Evolutionary conservation across 805 yeast genomes (phyloP).

Genomic region (Alloascoidea africana): DNA sequence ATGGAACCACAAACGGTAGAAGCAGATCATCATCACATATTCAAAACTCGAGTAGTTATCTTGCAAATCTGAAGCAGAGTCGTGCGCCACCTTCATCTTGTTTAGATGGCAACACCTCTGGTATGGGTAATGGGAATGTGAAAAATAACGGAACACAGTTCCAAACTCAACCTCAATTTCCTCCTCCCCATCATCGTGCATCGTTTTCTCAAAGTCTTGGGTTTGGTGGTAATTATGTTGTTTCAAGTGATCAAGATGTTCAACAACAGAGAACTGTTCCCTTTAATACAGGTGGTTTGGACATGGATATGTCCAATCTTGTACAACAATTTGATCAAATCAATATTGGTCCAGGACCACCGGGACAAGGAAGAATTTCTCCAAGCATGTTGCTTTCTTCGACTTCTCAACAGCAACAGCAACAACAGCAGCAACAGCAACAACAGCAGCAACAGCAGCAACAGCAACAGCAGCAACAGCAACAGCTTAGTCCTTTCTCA

Average conservation of each 20-base stretch:
- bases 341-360: neutral
- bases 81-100: too few species aligned
- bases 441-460: conserved; percentile 5
- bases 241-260: neutral
- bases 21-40: conserved; percentile 4
- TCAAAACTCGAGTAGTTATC: too few species aligned
- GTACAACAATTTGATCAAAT: conserved; percentile 2
- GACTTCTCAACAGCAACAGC: conserved; percentile 3
- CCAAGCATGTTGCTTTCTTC: conserved; percentile 4
- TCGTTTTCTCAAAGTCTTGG: conserved; percentile 6
- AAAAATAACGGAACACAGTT: too few species aligned
- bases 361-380: conserved; percentile 1
- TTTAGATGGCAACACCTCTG: too few species aligned
- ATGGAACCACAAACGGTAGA: conserved; percentile 2
- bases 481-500: conserved; percentile 1
- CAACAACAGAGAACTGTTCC: conserved; percentile 1
- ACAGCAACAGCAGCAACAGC: conserved; percentile 4
- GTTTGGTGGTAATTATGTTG: too few species aligned
- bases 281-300: conserved; percentile 2
- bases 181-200: conserved; percentile 3
- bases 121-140: too few species aligned
- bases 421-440: conserved; percentile 3
- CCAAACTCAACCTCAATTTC: too few species aligned
- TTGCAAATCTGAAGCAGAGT: too few species aligned
- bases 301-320: conserved; percentile 1